Base-by-base conservation (phyloP, 83 land plant genomes). In the Thuja plicata region DNA sequence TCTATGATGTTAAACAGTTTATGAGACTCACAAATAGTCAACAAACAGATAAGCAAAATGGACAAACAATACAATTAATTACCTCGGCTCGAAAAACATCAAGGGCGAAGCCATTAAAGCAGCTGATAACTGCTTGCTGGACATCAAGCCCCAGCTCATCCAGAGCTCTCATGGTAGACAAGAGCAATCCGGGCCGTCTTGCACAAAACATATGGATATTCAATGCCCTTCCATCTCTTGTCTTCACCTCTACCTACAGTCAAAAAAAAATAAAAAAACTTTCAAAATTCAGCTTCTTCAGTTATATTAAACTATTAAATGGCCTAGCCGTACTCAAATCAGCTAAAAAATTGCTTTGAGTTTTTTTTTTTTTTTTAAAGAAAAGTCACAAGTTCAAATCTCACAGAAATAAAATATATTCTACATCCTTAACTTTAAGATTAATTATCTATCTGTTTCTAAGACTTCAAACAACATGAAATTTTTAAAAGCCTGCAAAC, bases 91-190 rank as follows among this genome's bases (percentile, higher is more conserved):
- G 86, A 48, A 89, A 91, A 79, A 91, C 87, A 32, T 91, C 92
- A 10, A 91, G 85, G 8, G 90, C 84, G 62, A 91, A 91, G 35
- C 92, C 92, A 89, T 91, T 91, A 35, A 89, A 89, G 77, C 90
- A 91, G 60, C 91, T 91, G 85, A 91, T 90, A 43, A 89, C 92
- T 32, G 92, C 92, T 80, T 91, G 88, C 45, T 91, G 92, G 11
- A 91, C 91, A 86, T 91, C 92, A 48, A 91, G 83, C 1, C 92
- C 92, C 41, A 91, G 91, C 62, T 87, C 92, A 89, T 91, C 91
- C 34, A 91, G 76, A 8, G 92, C 91, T 41, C 87, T 85, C 74
- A 91, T 90, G 9, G 91, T 91, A 11, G 92, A 90, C 3, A 91
- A 86, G 41, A 91, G 66, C 70, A 91, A 73, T 27, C 92, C 92